Base-by-base conservation (phyloP, 2,329 filamentous ascomycete species). In the Pestalotiopsis sp. region DNA sequence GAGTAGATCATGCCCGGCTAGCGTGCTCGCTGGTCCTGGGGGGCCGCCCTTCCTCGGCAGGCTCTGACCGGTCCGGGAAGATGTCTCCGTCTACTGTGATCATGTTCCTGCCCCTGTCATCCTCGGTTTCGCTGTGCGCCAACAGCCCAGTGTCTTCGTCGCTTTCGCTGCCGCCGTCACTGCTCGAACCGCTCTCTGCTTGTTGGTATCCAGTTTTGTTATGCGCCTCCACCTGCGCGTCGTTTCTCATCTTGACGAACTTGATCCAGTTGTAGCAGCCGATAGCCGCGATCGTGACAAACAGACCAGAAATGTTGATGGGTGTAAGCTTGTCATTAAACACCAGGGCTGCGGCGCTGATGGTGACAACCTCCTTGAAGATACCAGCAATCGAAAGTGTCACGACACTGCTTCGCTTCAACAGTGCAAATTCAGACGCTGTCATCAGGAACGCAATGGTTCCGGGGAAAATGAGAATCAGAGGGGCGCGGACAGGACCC, bases 281-380 rank as follows among this genome's bases (percentile, higher is more conserved):
- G 72, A 99, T 99, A 72, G 94, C 95, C 57, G 86, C 84, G 73
- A 98, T 93, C 0, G 96, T 99, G 64, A 97, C 90, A n/a, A 97
- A 77, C 13, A 99, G 84, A 7, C 96, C 96, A 17, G 92, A 88
- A 11, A 98, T 84, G 79, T 99, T 99, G 83, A 99, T 89, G 0
- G 91, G 84, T 0, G 95, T 98, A 61, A 99, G 88, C 63, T 88
- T 89, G 78, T 99, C 96, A 75, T 96, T 89, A 83, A 98, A 99
- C 4, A 97, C 90, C 36, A 97, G 80, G 9, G 94, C 92, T 0
- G 95, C 95, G 0, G 94, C 94, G 56, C 90, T 91, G 76, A 99
- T 98, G 14, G 96, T 99, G 67, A 99, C 91, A 56, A 98, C 96
- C 83, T 99, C 96, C 80, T 99, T 99, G 86, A 99, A 98, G 71